Evolutionary conservation across 768 basidiomycete species (phyloP).

Genomic region (Tricholomella constricta): DNA sequence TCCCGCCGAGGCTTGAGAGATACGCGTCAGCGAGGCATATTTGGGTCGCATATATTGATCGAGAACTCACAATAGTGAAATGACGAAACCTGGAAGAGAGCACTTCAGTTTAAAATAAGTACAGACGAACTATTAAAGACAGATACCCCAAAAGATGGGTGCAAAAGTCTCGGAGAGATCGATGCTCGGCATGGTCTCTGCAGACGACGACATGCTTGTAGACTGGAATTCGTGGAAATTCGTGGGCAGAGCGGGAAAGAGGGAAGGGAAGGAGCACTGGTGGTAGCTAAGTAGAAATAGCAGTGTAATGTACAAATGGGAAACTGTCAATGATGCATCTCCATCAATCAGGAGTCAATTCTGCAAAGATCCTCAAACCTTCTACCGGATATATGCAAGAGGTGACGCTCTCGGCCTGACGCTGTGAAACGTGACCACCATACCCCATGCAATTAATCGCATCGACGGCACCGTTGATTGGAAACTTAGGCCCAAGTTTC

Average conservation of each 20-base stretch:
- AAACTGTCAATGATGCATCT: neutral
- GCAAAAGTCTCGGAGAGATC: conserved; percentile 28
- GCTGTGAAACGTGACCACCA: too few species aligned
- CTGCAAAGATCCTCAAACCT: neutral
- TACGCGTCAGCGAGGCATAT: neutral
- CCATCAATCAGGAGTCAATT: neutral
- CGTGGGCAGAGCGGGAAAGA: neutral
- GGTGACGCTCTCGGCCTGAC: neutral
- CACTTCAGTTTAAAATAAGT: neutral
- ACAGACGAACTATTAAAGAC: neutral
- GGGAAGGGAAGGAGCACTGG: neutral
- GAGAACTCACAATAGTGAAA: conserved; percentile 27
- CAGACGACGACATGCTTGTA: conserved; percentile 4
- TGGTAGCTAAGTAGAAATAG: neutral
- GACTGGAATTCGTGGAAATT: neutral
- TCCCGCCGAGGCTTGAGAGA: conserved; percentile 36
- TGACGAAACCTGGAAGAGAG: conserved; percentile 24
- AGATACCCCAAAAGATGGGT: conserved; percentile 36
- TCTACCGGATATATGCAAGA: neutral
- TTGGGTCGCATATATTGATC: neutral
- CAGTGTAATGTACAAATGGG: neutral
- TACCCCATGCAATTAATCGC: too few species aligned
- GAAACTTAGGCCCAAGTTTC: too few species aligned
- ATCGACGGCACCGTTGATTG: too few species aligned
- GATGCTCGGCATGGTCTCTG: conserved; percentile 7